A percentile compares a stretch with the other conserved stretches of the same genome.
phyloP scores from a whole-genome alignment of 495 filamentous ascomycete genomes.

The Xylaria cubensis region DNA sequence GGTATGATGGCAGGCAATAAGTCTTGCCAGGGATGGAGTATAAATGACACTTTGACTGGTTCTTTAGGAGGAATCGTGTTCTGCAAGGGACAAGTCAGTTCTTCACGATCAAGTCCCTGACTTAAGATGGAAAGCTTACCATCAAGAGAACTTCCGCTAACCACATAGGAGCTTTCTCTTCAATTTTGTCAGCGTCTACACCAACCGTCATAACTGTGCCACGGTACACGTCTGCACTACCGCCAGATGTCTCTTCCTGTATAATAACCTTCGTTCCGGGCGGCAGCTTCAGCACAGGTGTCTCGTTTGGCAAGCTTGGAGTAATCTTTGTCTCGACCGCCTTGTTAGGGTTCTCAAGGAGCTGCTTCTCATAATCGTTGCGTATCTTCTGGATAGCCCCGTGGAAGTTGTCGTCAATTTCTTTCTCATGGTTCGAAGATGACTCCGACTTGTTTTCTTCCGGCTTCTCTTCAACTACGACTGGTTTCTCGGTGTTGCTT shows the following conservation, averaged over 20 bases:
- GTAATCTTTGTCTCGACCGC: slow-evolving; percentile 69
- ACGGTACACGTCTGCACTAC: slow-evolving; percentile 89
- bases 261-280: slow-evolving; percentile 84
- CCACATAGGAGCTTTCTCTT: slow-evolving; percentile 87
- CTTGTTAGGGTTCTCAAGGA: slow-evolving; percentile 60
- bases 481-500: slow-evolving; percentile 74
- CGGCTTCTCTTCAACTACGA: slow-evolving; percentile 70
- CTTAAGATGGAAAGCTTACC: slow-evolving; percentile 48
- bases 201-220: slow-evolving; percentile 82
- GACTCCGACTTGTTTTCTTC: slow-evolving; percentile 64
- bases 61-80: slow-evolving; percentile 88
- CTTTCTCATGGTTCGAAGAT: slow-evolving; percentile 81
- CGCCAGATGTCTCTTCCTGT: slow-evolving; percentile 92
- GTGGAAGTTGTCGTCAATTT: slow-evolving; percentile 80
- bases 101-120: neutral
- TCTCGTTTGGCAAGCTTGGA: slow-evolving; percentile 82
- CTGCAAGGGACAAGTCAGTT: slow-evolving; percentile 47
- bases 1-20: slow-evolving; percentile 72
- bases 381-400: slow-evolving; percentile 81
- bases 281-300: slow-evolving; percentile 82
- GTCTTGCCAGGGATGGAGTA: slow-evolving; percentile 84
- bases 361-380: slow-evolving; percentile 74
- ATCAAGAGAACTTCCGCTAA: slow-evolving; percentile 86
- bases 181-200: slow-evolving; percentile 79
- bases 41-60: slow-evolving; percentile 90